Evolutionary conservation across 352 stramenopile genomes (phyloP), one percentile per base, ranked within the genome.

Genomic region (Globisporangium heterothallicum): DNA sequence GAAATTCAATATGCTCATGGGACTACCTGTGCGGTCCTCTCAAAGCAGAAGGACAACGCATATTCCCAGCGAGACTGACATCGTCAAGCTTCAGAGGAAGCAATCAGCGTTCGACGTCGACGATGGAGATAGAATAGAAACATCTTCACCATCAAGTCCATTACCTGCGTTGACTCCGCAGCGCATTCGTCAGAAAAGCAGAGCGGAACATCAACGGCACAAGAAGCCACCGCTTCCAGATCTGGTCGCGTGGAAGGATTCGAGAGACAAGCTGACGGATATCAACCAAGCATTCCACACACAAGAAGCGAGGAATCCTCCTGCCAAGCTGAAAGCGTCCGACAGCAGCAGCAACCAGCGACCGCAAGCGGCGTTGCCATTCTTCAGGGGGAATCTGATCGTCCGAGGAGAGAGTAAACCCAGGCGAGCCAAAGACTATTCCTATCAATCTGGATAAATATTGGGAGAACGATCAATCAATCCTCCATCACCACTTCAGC

Each of bases 301-400:
- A 16, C 34, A 56, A 46, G 14, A 62, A 18, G 12, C 42, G 55
- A 49, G 40, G 8, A 45, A 21, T 24, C 26, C 29, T 38, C 46
- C 36, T 25, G 46, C 8, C 53, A 53, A 59, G 24, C 12, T 34
- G 10, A 53, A 52, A n/a, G 18, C 16, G 14, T 40, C 21, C 0
- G 32, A 52, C 21, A 68, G 21, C 51, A 66, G 32, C 51, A 63
- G 24, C 58, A 68, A 64, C 59, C 42, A 54, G 61, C 42, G 68
- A 62, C 30, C 32, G 27, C 24, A 68, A 52, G 32, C 24, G 19
- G 63, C 58, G 12, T 49, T 87, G 38, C 79, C 79, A 52, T 91
- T 91, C 47, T 91, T 87, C 62, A 65, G 71, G 2, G 77, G 77
- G 19, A 86, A 84, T 50, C 76, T 90, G 63, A 52, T 80, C 29